Conservation (phyloP, 768 basidiomycete genomes). For the Tylopilus cervinicoccineus region DNA sequence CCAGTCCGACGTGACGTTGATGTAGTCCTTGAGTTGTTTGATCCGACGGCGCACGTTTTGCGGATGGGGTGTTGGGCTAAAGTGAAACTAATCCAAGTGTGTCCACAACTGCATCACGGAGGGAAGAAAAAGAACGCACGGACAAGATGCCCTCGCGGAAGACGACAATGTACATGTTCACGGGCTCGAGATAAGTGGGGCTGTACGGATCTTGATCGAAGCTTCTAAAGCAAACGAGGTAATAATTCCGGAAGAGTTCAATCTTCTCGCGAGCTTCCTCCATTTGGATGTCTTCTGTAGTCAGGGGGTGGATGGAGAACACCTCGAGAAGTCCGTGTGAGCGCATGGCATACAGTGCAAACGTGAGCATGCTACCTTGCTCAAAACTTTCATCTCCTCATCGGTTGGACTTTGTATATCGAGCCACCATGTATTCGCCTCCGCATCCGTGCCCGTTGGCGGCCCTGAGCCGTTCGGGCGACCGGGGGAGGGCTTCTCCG, state of each 20-base stretch:
- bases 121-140: conserved; percentile 43
- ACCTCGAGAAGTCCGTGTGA: conserved; percentile 49
- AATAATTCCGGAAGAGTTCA: conserved; percentile 97
- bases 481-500: conserved; percentile 19
- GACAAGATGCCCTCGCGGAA: conserved; percentile 96
- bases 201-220: conserved; percentile 99
- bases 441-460: conserved; percentile 39
- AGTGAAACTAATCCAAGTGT: conserved; percentile 71
- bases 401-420: conserved; percentile 93
- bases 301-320: conserved; percentile 94
- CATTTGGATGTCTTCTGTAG: conserved; percentile 99
- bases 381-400: conserved; percentile 96
- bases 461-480: conserved; percentile 24
- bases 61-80: conserved; percentile 94
- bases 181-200: conserved; percentile 93
- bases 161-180: conserved; percentile 99
- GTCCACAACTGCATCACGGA: not conserved
- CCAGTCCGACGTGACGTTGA: conserved; percentile 98
- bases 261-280: conserved; percentile 99
- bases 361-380: conserved; percentile 54
- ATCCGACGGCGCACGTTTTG: conserved; percentile 97
- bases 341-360: not conserved
- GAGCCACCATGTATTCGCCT: conserved; percentile 93
- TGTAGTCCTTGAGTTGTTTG: conserved; percentile 99
- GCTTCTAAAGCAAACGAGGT: conserved; percentile 97